These are phyloP conservation scores for Boletus pseudo-olivaceus DNA, from an alignment of 768 basidiomycete species.

Conservation along the genomic window DNA sequence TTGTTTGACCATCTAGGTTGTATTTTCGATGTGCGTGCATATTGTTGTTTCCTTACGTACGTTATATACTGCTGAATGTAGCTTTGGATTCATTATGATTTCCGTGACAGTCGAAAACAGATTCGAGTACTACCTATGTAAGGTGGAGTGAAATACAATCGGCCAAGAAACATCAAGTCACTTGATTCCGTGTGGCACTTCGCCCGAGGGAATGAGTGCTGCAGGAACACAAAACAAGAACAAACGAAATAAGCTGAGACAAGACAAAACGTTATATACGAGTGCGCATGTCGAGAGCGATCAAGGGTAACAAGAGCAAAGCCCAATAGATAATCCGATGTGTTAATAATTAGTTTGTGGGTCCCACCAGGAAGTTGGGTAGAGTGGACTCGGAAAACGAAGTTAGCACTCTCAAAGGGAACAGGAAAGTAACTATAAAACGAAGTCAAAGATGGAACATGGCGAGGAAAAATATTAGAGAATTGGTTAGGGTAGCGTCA, in stretches of 20 bases:
- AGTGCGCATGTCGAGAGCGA: constrained; percentile 37
- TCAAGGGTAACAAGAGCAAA: constrained; percentile 35
- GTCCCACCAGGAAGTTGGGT: constrained; percentile 14
- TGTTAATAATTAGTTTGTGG: constrained; percentile 27
- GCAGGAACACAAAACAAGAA: constrained; percentile 32
- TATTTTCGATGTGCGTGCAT: constrained; percentile 5
- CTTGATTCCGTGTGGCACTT: constrained; percentile 8
- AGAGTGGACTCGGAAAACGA: constrained; percentile 18
- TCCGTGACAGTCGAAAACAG: neutral
- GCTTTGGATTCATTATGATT: neutral
- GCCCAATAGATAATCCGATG: constrained; percentile 32
- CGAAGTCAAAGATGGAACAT: constrained; percentile 19
- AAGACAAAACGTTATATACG: constrained; percentile 35
- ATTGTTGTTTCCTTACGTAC: neutral
- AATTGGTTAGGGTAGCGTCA: constrained; percentile 2
- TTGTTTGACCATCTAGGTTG: constrained; percentile 10
- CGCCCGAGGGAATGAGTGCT: constrained; percentile 1
- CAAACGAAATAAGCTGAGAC: constrained; percentile 24
- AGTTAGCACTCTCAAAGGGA: constrained; percentile 14
- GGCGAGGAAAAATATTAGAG: constrained; percentile 10
- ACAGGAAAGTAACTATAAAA: constrained; percentile 18
- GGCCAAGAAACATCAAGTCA: constrained; percentile 9
- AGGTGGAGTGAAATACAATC: constrained; percentile 8
- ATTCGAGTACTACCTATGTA: neutral
- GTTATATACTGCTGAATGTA: constrained; percentile 11